phyloP scores from a whole-genome alignment of 2,329 filamentous ascomycete genomes.

The Tolypocladium amazonense region DNA sequence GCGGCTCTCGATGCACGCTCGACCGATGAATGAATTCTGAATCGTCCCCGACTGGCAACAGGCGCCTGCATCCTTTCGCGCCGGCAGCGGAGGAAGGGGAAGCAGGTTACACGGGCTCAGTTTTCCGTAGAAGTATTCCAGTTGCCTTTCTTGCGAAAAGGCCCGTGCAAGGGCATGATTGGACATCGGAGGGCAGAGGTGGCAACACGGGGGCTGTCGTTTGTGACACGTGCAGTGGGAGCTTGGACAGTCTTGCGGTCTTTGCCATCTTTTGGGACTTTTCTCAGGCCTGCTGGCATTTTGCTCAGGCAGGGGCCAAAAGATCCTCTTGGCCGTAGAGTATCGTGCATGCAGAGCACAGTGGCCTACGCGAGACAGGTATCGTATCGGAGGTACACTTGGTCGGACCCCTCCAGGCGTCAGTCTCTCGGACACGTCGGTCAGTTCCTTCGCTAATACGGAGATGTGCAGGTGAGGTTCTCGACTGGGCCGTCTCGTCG shows the following conservation, averaged over 20 bases:
- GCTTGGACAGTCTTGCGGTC: not conserved
- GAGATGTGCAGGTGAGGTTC: not conserved
- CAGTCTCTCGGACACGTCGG: not conserved
- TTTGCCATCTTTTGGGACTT: not conserved
- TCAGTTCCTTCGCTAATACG: not conserved
- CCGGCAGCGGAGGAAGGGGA: not conserved
- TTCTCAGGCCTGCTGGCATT: not conserved
- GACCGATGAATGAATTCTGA: not conserved
- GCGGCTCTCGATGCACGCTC: not conserved
- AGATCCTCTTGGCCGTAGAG: not conserved
- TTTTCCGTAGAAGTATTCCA: no score
- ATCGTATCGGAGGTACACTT: not conserved
- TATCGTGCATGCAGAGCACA: not conserved
- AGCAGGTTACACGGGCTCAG: no score
- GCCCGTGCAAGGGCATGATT: not conserved
- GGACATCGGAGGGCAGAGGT: not conserved
- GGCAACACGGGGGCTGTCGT: not conserved
- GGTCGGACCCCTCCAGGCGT: not conserved
- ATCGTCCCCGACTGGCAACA: not conserved
- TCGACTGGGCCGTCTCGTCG: not conserved
- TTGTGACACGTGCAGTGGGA: not conserved
- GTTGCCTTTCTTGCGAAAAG: not conserved
- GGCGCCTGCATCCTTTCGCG: not conserved
- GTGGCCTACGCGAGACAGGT: not conserved
- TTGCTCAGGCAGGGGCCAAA: not conserved